Conservation (phyloP, 2,329 filamentous ascomycete species). For the Curvularia spicifera region DNA sequence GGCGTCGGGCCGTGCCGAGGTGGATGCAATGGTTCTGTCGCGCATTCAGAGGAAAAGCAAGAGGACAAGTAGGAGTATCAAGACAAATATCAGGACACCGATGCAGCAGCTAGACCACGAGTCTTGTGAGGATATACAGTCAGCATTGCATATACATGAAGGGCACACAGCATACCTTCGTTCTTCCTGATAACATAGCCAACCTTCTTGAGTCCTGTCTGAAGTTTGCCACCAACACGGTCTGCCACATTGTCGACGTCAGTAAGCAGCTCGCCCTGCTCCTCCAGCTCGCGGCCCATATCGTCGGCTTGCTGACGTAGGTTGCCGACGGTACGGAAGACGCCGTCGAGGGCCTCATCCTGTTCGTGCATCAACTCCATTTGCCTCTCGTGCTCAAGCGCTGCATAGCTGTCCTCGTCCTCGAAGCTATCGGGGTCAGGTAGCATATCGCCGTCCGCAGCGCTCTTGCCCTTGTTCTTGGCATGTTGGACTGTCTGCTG, state of each 20-base stretch:
- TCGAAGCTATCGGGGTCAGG: constrained; percentile 67
- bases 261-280: constrained; percentile 88
- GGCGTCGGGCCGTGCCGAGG: constrained; percentile 6
- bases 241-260: constrained; percentile 85
- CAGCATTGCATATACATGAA: constrained; percentile 3
- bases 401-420: constrained; percentile 69
- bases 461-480: constrained; percentile 47
- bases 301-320: constrained; percentile 88
- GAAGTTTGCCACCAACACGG: constrained; percentile 82
- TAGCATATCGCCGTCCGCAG: constrained; percentile 57
- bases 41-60: constrained; percentile 66
- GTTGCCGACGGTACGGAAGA: constrained; percentile 92
- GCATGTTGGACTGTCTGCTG: constrained; percentile 61
- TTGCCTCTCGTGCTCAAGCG: constrained; percentile 91
- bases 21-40: background rate
- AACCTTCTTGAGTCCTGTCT: constrained; percentile 86
- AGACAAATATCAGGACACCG: constrained; percentile 81
- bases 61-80: constrained; percentile 85
- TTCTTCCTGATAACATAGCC: constrained; percentile 84
- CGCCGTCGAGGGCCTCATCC: constrained; percentile 88
- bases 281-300: constrained; percentile 95
- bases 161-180: constrained; percentile 67
- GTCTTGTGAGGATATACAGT: constrained; percentile 56
- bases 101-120: constrained; percentile 88
- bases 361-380: constrained; percentile 92